Evolutionary conservation across 495 filamentous ascomycete genomes (phyloP).

Genomic region (Halenospora varia): DNA sequence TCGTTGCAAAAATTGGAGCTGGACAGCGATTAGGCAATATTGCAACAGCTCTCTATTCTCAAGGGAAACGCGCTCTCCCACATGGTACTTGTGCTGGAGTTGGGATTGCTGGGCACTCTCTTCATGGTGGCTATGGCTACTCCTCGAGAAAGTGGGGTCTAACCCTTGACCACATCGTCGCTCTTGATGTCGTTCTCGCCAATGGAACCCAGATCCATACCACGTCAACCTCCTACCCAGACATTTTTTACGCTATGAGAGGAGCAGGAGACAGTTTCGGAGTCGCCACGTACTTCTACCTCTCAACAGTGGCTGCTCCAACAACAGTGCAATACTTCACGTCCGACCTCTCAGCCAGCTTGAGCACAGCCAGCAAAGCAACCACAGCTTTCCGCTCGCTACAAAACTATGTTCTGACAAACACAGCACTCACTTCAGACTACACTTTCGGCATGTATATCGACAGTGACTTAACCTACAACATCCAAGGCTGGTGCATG

Average conservation of each 20-base stretch:
- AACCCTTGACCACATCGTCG: conserved; percentile 59
- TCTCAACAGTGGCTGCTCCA: conserved; percentile 57
- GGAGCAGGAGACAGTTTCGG: conserved; percentile 61
- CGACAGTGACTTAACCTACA: conserved; percentile 33
- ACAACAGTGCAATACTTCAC: conserved; percentile 45
- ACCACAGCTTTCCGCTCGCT: conserved; percentile 41
- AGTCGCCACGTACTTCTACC: conserved; percentile 58
- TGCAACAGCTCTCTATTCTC: conserved; percentile 50
- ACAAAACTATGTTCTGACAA: conserved; percentile 47
- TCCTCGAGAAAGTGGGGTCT: conserved; percentile 60
- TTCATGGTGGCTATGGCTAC: conserved; percentile 65
- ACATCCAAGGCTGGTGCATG: conserved; percentile 34
- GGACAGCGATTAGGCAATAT: conserved; percentile 62
- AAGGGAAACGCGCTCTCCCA: conserved; percentile 60
- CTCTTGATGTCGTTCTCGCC: conserved; percentile 53
- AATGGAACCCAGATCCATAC: conserved; percentile 13
- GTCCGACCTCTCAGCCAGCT: conserved; percentile 39
- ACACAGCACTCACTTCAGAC: conserved; percentile 45
- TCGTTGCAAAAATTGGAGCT: conserved; percentile 60
- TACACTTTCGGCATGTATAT: conserved; percentile 49
- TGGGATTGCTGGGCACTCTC: conserved; percentile 72
- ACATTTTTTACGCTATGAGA: conserved; percentile 40
- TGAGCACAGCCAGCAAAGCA: conserved; percentile 34
- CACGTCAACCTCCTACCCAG: conserved; percentile 7
- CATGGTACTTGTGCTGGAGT: conserved; percentile 61